Evolutionary conservation across 768 basidiomycete genomes (phyloP), one percentile per base, ranked within the genome.

Genomic region (Serpula lacrymans): DNA sequence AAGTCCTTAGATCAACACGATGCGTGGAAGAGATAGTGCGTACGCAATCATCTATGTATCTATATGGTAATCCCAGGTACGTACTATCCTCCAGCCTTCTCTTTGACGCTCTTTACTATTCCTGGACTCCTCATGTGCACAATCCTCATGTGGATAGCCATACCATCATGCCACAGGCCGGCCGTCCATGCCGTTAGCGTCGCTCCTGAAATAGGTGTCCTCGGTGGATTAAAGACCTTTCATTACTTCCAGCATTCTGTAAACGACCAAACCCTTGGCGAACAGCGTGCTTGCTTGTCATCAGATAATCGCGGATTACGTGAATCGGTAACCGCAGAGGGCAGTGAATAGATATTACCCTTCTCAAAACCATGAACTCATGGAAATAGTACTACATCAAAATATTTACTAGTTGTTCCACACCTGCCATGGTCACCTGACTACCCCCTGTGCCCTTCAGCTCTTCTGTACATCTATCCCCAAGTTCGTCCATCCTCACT

Each of bases 81-180:
- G 41, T n/a, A n/a, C n/a, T n/a, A n/a, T n/a, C 44, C 48, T 48
- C 43, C 60, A 48, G 43, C 55, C 49, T 56, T 47, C 55, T 2
- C 56, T 60, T 60, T 23, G 62, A 24, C 43, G 45, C 32, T 58
- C 46, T 49, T 47, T 43, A 45, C 47, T 51, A 47, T 56, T 50
- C 48, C 39, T 26, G 52, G 52, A 47, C 40, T 47, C 41, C 27
- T 32, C 42, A 31, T 27, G 16, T 29, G 33, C 40, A 41, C 31
- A 14, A 6, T 13, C 29, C 23, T 37, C 22, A 25, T 31, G 42
- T 52, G 35, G n/a, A n/a, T 34, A 39, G 26, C 34, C 39, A 26
- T 37, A 42, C 23, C 26, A 43, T 31, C 12, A 14, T n/a, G 31
- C n/a, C 31, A 33, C 20, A 18, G 14, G 31, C 31, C 20, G 31